A percentile compares a stretch with the other conserved stretches of the same genome.
Evolutionary conservation across 2,329 filamentous ascomycete species (phyloP).

Genomic region (Verticillium isaacii): DNA sequence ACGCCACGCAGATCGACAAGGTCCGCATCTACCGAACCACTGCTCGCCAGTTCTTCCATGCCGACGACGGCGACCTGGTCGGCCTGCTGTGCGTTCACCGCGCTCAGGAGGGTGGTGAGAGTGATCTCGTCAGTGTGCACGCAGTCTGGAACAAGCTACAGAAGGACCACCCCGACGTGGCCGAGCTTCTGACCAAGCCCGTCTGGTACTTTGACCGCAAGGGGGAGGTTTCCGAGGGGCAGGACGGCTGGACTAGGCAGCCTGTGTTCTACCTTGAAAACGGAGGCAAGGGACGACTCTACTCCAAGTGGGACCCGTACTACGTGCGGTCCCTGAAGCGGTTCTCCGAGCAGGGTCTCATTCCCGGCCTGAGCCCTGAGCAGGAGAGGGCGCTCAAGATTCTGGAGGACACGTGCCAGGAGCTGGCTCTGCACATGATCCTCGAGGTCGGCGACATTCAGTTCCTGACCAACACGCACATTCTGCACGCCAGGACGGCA

Average conservation of each 20-base stretch:
- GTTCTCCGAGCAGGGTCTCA: constrained; percentile 67
- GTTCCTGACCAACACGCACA: constrained; percentile 70
- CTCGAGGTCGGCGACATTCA: constrained; percentile 85
- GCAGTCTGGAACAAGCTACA: constrained; percentile 79
- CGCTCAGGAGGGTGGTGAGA: constrained; percentile 77
- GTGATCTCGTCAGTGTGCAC: constrained; percentile 74
- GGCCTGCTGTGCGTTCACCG: constrained; percentile 77
- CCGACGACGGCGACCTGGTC: constrained; percentile 78
- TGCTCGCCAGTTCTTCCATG: constrained; percentile 79
- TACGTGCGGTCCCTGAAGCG: constrained; percentile 71
- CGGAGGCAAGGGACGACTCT: constrained; percentile 60
- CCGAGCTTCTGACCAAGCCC: constrained; percentile 67
- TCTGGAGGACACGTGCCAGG: constrained; percentile 71
- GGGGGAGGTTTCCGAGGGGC: constrained; percentile 69
- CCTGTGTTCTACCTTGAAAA: constrained; percentile 75
- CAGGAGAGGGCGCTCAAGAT: constrained; percentile 65
- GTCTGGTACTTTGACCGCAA: constrained; percentile 94
- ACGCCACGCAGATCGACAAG: constrained; percentile 74
- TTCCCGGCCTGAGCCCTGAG: constrained; percentile 65
- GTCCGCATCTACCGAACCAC: constrained; percentile 90
- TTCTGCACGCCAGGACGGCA: constrained; percentile 75
- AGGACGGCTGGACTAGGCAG: constrained; percentile 70
- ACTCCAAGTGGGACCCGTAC: constrained; percentile 89
- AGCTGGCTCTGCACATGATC: constrained; percentile 72
- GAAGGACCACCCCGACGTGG: constrained; percentile 70